Base-by-base conservation (phyloP, 345 rosid genomes). In the Eucalyptus dawsonii region DNA sequence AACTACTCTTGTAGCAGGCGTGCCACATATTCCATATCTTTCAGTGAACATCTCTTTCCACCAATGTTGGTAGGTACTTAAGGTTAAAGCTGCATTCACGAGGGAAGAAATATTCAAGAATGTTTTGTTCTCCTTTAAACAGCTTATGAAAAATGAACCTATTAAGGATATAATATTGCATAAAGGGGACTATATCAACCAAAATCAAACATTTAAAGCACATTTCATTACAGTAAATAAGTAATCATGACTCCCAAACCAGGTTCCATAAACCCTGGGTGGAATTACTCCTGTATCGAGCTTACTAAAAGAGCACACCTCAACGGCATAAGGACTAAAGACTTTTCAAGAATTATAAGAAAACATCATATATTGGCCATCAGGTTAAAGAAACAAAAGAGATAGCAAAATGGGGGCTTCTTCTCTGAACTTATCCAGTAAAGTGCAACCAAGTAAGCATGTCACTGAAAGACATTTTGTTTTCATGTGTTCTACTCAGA, bases 11-110 rank as follows among this genome's bases (percentile, higher is more conserved):
- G 97, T 94, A 95, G 96, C 97, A 98, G 97, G 96, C 92, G 91
- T 94, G 97, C 94, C 94, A 97, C 95, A 93, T 92, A 97, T 92
- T 95, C 98, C 96, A 96, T 93, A 96, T 94, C 98, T 95, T 94
- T 95, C 97, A 95, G 92, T 94, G 96, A 92, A 96, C 94, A 94
- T 94, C 97, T 94, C 97, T 95, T 96, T 96, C 99, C 97, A 96
- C 95, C 96, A 95, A 95, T 94, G 95, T 94, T 94, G 92, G 91
- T 94, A 93, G 97, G 94, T 95, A 95, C 90, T 94, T 93, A 98
- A 96, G 95, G 93, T 92, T 96, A 92, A 95, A 95, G 97, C 99
- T 96, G 99, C 99, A 97, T 94, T 97, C 96, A 97, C 93, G 94
- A 96, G 96, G 95, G 94, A 95, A 96, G 92, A 94, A 93, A 94